Evolutionary conservation across 2,329 filamentous ascomycete species (phyloP), one percentile per base, ranked within the genome.

Genomic region (Neofusicoccum sp.): DNA sequence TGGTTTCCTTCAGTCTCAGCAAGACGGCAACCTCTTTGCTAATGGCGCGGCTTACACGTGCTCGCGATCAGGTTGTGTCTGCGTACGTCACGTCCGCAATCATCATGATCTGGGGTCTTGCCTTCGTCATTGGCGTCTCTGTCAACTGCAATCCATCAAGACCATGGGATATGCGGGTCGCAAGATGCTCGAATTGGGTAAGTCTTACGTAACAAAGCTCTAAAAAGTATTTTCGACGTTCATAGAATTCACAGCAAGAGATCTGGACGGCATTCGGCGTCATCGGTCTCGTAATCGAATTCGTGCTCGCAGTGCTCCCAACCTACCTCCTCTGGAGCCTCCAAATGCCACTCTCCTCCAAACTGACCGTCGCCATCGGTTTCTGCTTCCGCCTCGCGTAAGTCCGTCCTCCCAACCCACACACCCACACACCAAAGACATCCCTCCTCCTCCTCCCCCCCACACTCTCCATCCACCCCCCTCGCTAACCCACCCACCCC

Each of bases 331-430:
- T 70, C 30, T 68, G 65, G 53, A 59, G 65, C 30, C 64, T 73
- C 3, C 67, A 71, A 16, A 72, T 72, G 70, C 60, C 61, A 3
- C 16, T 61, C 3, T 5, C 6, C 3, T 60, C 69, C 36, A 73
- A 73, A 54, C 9, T 70, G 5, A 68, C 70, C 47, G 68, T 73
- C n/a, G 41, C 69, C 2, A 61, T 64, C 0, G 62, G 69, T 2
- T 73, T 73, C 40, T 62, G 65, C 11, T 60, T 68, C 20, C 66
- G 70, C 0, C n/a, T 67, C 2, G 14, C 59, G 62, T 65, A 59
- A 12, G 57, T 63, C 12, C 2, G 4, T 7, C 36, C 28, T 54
- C 14, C n/a, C n/a, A n/a, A n/a, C n/a, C n/a, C n/a, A n/a, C n/a
- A n/a, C n/a, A n/a, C n/a, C n/a, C n/a, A n/a, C n/a, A n/a, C n/a